Base-by-base conservation (phyloP, 164 flowering plant genomes). In the Buxus sempervirens region DNA sequence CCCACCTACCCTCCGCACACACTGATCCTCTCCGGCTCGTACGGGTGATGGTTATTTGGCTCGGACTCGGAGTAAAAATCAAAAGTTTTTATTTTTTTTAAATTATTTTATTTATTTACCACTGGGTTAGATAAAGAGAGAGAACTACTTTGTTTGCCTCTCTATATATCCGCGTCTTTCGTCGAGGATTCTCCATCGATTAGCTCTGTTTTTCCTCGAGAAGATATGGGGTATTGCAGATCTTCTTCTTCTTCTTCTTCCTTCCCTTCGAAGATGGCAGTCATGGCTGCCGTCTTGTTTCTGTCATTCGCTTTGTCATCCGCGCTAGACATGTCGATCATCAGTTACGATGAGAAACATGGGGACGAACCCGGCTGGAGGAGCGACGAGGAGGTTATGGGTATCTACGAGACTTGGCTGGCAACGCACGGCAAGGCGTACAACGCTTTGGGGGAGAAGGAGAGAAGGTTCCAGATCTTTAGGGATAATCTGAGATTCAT, bases 401-500 rank as follows among this genome's bases (percentile, higher is more conserved):
- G 66, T 2, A 25, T 88, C 24, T 85, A 85, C 84, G 90, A 86
- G 70, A 62, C 74, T 41, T 90, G 96, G 96, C 79, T 86, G 0
- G 83, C 62, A 22, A 76, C 80, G 71, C 89, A 90, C 71, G 87
- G 90, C 0, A 90, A 86, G 61, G 62, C 70, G 1, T 85, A 82
- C 79, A 90, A 90, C 79, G 88, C 77, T 19, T 59, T 90, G 62
- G 90, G 89, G 0, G 85, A 90, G 81, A 86, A 81, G 59, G 90
- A 90, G 54, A 78, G 22, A 62, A 67, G 96, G 63, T 88, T 90
- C 60, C 67, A 85, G 78, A 82, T 90, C 51, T 90, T 90, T 62
- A 90, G 87, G 76, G 93, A 87, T 59, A 90, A 90, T 32, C 75
- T 90, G 32, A 72, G 67, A 72, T 90, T 80, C 80, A 82, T 90